Evolutionary conservation across 2,329 filamentous ascomycete genomes (phyloP).

Genomic region (Aspergillus caelatus): DNA sequence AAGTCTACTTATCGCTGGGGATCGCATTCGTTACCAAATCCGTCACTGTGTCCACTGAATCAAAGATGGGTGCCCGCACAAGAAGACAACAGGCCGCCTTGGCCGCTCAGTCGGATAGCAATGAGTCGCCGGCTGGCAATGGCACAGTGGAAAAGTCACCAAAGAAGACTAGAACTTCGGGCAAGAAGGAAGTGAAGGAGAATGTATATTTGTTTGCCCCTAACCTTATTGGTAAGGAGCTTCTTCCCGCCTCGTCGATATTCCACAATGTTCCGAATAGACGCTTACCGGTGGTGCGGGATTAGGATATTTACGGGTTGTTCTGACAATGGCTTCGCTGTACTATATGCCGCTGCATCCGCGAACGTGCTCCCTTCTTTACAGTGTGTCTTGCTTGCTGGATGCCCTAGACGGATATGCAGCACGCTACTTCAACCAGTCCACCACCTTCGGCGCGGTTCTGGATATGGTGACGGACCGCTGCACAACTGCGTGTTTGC

Average conservation of each 20-base stretch:
- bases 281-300: not conserved
- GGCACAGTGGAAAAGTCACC: conserved; percentile 34
- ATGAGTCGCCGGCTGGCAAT: conserved; percentile 34
- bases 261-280: not conserved
- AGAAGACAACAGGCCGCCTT: conserved; percentile 43
- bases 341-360: conserved; percentile 99
- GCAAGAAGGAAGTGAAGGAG: conserved; percentile 53
- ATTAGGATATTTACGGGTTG: conserved; percentile 73
- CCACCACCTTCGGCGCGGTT: conserved; percentile 92
- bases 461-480: conserved; percentile 99
- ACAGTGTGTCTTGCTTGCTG: conserved; percentile 91
- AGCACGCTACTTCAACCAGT: conserved; percentile 85
- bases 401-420: conserved; percentile 94
- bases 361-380: conserved; percentile 83
- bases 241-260: not conserved
- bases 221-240: conserved; percentile 72
- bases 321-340: conserved; percentile 84
- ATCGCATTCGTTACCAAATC: not conserved
- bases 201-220: conserved; percentile 84
- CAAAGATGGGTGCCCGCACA: conserved; percentile 41
- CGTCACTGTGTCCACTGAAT: not conserved
- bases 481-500: conserved; percentile 91
- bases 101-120: conserved; percentile 33
- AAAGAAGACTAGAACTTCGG: conserved; percentile 32
- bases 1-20: not conserved